Evolutionary conservation across 208 protist genomes (phyloP).

Genomic region (Wallacemonas sp.): DNA sequence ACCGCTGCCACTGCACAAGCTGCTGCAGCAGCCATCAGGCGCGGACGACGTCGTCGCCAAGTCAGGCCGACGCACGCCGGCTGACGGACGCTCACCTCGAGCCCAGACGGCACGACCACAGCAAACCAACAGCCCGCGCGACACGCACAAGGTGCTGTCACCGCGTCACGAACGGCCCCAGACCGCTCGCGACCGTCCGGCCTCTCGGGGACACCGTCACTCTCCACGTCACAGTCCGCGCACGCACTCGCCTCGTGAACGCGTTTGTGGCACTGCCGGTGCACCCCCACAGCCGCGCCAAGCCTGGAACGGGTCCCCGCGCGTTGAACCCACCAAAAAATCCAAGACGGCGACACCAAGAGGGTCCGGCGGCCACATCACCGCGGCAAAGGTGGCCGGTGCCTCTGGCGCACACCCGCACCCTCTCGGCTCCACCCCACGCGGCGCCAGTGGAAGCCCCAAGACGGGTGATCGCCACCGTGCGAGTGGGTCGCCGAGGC

Average conservation of each 20-base stretch:
- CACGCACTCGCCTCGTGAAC: too few species aligned
- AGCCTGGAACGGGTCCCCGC: too few species aligned
- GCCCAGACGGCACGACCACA: neutral
- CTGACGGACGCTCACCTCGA: neutral
- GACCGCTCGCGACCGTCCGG: too few species aligned
- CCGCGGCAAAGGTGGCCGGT: neutral
- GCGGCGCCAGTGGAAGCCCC: conserved; percentile 3
- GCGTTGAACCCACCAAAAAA: too few species aligned
- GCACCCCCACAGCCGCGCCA: too few species aligned
- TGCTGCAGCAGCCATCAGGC: neutral
- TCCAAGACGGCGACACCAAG: too few species aligned
- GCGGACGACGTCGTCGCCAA: neutral
- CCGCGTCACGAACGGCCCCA: neutral
- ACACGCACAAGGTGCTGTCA: too few species aligned
- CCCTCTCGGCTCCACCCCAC: neutral
- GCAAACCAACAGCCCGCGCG: neutral
- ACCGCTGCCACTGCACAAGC: neutral
- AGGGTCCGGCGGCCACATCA: neutral
- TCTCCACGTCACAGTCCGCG: neutral
- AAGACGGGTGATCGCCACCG: neutral
- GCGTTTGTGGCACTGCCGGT: too few species aligned
- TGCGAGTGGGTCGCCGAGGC: neutral
- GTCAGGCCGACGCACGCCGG: neutral
- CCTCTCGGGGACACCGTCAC: too few species aligned
- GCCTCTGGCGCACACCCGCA: neutral